Evolutionary conservation across 2,329 filamentous ascomycete species (phyloP).

Genomic region (Botrytis medusae): DNA sequence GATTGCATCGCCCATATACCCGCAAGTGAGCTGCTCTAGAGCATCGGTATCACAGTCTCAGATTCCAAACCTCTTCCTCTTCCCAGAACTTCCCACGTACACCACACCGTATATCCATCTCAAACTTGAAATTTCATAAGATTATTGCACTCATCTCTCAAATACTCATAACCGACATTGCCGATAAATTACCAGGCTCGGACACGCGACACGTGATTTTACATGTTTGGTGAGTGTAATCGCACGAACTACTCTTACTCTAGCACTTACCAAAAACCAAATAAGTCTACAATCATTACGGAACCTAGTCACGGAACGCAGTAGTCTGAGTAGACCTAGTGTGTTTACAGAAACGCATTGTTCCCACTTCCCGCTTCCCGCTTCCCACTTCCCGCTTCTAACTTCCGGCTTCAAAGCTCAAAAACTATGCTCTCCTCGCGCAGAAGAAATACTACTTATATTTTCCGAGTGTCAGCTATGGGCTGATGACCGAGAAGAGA

Average conservation of each 20-base stretch:
- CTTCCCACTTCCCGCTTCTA: neutral
- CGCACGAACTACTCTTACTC: neutral
- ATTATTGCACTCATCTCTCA: neutral
- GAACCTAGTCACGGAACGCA: neutral
- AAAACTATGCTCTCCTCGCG: neutral
- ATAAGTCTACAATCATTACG: neutral
- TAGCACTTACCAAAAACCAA: neutral
- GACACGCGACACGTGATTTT: neutral
- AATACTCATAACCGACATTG: neutral
- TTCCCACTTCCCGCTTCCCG: too few relatives aligned
- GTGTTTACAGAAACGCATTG: neutral
- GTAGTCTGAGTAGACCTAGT: neutral
- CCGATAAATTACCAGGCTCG: neutral
- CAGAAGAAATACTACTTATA: neutral
- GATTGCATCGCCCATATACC: neutral
- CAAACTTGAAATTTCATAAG: neutral
- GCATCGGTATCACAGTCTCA: neutral
- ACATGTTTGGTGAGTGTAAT: neutral
- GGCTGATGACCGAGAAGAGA: neutral
- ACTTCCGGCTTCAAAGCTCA: neutral
- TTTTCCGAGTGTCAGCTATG: neutral
- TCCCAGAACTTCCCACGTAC: too few relatives aligned
- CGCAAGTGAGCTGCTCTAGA: neutral
- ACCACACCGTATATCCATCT: too few relatives aligned
- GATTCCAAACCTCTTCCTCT: too few relatives aligned